These are phyloP conservation scores for Coemansia pectinata DNA, from an alignment of 192 early-diverging fungal species.

Conservation along the genomic window DNA sequence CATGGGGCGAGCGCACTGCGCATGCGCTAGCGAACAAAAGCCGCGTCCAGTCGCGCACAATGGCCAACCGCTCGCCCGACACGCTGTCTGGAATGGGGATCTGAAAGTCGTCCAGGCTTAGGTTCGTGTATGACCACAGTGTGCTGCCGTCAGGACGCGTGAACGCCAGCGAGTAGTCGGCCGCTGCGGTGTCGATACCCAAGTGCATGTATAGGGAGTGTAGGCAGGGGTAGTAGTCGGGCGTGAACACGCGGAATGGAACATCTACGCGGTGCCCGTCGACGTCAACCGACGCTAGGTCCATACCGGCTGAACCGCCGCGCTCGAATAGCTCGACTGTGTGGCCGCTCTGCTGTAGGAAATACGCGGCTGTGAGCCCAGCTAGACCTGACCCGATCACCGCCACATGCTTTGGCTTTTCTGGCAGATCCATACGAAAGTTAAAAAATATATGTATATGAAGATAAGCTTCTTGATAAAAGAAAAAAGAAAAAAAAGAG, in stretches of 20 bases:
- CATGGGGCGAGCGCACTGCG: slow-evolving; percentile 12
- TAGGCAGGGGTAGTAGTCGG: slow-evolving; percentile 52
- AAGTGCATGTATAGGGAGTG: slow-evolving; percentile 39
- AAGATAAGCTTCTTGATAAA: not conserved
- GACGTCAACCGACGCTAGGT: slow-evolving; percentile 40
- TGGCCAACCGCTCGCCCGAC: slow-evolving; percentile 6
- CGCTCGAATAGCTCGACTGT: slow-evolving; percentile 43
- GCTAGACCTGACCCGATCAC: slow-evolving; percentile 52
- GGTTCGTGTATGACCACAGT: slow-evolving; percentile 52
- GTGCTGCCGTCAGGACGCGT: slow-evolving; percentile 6
- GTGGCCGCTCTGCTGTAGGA: slow-evolving; percentile 38
- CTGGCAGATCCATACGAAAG: not conserved
- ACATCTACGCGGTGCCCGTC: slow-evolving; percentile 49
- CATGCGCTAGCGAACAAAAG: slow-evolving; percentile 20
- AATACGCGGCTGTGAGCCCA: slow-evolving; percentile 42
- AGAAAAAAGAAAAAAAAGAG: not conserved
- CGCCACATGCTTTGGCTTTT: slow-evolving; percentile 23
- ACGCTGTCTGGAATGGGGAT: slow-evolving; percentile 32
- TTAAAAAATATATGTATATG: not conserved
- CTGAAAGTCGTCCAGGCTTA: slow-evolving; percentile 19
- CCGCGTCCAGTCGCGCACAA: slow-evolving; percentile 43
- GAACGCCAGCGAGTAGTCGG: slow-evolving; percentile 52
- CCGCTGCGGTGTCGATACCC: slow-evolving; percentile 27
- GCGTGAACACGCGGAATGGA: slow-evolving; percentile 52
- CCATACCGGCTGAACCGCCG: slow-evolving; percentile 38